Evolutionary conservation across 768 basidiomycete genomes (phyloP).

Genomic region (Hebeloma cylindrosporum): DNA sequence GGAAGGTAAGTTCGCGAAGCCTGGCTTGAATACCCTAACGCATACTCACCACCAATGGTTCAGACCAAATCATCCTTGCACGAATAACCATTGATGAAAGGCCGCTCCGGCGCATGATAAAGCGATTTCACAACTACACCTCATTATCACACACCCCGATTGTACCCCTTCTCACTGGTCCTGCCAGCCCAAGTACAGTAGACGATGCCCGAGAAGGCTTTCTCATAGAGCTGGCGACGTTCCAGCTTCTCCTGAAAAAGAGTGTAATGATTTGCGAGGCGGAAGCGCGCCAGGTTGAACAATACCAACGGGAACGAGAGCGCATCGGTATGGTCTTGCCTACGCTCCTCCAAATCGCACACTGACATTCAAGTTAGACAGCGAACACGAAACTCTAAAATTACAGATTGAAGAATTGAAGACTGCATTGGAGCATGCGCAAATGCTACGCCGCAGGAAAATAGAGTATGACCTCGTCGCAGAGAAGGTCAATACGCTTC

Average conservation of each 20-base stretch:
- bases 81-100: slow-evolving; percentile 85
- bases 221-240: slow-evolving; percentile 73
- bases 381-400: slow-evolving; percentile 66
- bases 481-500: slow-evolving; percentile 78
- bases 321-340: slow-evolving; percentile 58
- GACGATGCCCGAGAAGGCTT: slow-evolving; percentile 81
- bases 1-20: slow-evolving; percentile 46
- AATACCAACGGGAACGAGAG: slow-evolving; percentile 72
- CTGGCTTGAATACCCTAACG: slow-evolving; percentile 8
- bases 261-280: slow-evolving; percentile 83
- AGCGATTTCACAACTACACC: slow-evolving; percentile 77
- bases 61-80: slow-evolving; percentile 78
- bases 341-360: slow-evolving; percentile 2
- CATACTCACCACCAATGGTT: slow-evolving; percentile 27
- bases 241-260: slow-evolving; percentile 74
- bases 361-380: slow-evolving; percentile 41
- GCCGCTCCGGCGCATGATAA: slow-evolving; percentile 72
- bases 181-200: slow-evolving; percentile 31
- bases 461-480: slow-evolving; percentile 86
- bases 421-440: slow-evolving; percentile 72
- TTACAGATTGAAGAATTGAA: slow-evolving; percentile 80
- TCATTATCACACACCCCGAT: slow-evolving; percentile 52
- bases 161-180: slow-evolving; percentile 31
- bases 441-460: slow-evolving; percentile 70
- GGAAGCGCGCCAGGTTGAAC: slow-evolving; percentile 81